Percentiles rank a stretch among this genome's conserved stretches.
Conservation (phyloP, 257 asterid genomes). For the Solanum okadae region DNA sequence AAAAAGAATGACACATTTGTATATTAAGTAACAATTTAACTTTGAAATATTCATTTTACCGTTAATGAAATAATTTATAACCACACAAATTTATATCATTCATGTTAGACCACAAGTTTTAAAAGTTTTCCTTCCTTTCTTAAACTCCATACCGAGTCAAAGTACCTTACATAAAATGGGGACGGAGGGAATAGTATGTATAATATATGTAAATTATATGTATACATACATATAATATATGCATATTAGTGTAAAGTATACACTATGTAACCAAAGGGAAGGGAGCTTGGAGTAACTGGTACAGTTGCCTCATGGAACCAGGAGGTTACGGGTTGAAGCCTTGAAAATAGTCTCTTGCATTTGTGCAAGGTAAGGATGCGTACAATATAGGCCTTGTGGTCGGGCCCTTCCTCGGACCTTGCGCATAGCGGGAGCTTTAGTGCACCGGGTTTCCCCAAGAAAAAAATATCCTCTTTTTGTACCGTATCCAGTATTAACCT, state of each 20-base stretch:
- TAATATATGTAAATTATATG: not conserved
- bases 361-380: not conserved
- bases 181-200: too few species aligned
- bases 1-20: too few species aligned
- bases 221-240: too few species aligned
- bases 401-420: not conserved
- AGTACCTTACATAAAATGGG: too few species aligned
- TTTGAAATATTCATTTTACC: too few species aligned
- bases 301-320: not conserved
- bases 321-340: not conserved
- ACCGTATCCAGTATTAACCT: not conserved
- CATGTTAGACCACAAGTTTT: too few species aligned
- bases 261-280: not conserved
- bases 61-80: too few species aligned
- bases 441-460: not conserved
- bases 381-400: not conserved
- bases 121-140: too few species aligned
- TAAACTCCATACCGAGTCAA: too few species aligned
- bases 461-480: not conserved
- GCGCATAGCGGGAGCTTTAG: not conserved
- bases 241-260: not conserved
- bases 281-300: not conserved
- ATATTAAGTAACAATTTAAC: too few species aligned
- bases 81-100: too few species aligned
- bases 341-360: not conserved